Evolutionary conservation across 2,329 filamentous ascomycete genomes (phyloP).

Genomic region (Nemania bipapillata): DNA sequence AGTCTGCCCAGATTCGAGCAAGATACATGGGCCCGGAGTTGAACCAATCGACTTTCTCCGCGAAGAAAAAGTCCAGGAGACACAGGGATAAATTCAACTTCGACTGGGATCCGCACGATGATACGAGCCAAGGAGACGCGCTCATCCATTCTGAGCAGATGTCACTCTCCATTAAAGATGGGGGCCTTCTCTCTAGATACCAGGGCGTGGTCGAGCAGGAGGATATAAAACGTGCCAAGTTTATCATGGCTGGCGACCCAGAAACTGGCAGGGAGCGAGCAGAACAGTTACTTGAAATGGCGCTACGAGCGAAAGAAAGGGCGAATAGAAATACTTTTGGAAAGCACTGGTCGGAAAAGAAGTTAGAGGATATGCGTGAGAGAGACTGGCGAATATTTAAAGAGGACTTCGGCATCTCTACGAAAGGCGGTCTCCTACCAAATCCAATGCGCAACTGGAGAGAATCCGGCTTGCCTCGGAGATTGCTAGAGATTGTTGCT

Average conservation of each 20-base stretch:
- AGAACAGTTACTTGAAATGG: constrained; percentile 84
- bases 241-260: constrained; percentile 77
- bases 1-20: constrained; percentile 78
- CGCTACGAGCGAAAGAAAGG: constrained; percentile 78
- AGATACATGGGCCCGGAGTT: constrained; percentile 92
- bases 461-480: constrained; percentile 82
- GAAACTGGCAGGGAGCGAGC: constrained; percentile 82
- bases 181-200: constrained; percentile 60
- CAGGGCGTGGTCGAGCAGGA: constrained; percentile 67
- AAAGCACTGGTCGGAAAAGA: constrained; percentile 96
- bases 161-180: constrained; percentile 70
- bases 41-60: constrained; percentile 85
- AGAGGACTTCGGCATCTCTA: constrained; percentile 96
- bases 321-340: constrained; percentile 79
- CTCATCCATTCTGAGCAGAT: constrained; percentile 77
- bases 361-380: constrained; percentile 91
- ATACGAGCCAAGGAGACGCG: constrained; percentile 86
- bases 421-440: constrained; percentile 89
- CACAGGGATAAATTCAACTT: constrained; percentile 99
- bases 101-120: constrained; percentile 94
- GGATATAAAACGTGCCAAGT: constrained; percentile 69
- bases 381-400: constrained; percentile 99
- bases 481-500: constrained; percentile 82
- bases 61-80: constrained; percentile 92
- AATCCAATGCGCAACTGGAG: constrained; percentile 96